These are phyloP conservation scores for Aegilops sharonensis DNA, from an alignment of 176 grass and related monocot genomes.

Conservation along the genomic window DNA sequence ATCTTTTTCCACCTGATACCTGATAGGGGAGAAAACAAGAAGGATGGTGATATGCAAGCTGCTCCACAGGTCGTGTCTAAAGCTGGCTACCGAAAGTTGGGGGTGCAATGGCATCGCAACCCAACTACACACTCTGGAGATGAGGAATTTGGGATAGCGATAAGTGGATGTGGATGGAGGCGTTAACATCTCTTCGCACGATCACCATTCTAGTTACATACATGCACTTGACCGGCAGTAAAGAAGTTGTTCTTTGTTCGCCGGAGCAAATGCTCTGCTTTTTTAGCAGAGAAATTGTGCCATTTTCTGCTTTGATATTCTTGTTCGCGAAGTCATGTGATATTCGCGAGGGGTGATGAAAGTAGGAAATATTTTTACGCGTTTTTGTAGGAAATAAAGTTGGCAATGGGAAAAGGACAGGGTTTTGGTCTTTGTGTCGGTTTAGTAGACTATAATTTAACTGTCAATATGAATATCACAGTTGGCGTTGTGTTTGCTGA, in stretches of 20 bases:
- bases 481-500: no score
- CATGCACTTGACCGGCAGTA: background rate
- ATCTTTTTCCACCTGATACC: background rate
- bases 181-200: background rate
- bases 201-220: background rate
- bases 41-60: background rate
- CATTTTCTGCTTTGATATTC: background rate
- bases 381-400: background rate
- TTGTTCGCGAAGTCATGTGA: background rate
- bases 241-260: constrained; percentile 1
- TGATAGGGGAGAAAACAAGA: background rate
- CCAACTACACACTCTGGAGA: background rate
- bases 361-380: background rate
- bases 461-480: no score
- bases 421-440: background rate
- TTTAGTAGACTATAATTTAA: background rate
- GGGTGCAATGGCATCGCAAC: background rate
- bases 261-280: background rate
- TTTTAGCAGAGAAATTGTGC: background rate
- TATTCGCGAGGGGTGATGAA: background rate
- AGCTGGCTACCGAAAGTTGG: constrained; percentile 41
- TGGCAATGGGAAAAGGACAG: background rate
- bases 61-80: background rate
- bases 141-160: background rate
- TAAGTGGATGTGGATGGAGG: background rate